Base-by-base conservation (phyloP, 1,139 yeast species). In the Suhomyces terraborum region DNA sequence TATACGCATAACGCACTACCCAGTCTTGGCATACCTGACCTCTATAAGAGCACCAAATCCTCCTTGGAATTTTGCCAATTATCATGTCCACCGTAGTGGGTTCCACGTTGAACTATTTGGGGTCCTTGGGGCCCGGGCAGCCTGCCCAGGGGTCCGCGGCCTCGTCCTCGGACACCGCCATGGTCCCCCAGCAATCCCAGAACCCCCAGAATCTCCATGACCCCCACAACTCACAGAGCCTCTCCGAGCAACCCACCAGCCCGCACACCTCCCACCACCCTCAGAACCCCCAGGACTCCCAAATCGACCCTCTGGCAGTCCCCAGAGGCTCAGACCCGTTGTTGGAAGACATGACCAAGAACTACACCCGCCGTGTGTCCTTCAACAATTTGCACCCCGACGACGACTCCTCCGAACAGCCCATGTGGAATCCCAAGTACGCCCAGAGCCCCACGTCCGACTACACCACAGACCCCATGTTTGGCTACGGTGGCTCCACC, bases 361-460 rank as follows among this genome's bases (percentile, higher is more conserved):
- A 29, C 9, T 42, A 61, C 51, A 49, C 67, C 8, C 51, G 76
- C 47, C 54, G 76, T 42, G 78, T 73, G 2, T 69, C 76, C n/a
- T 73, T 73, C 55, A 70, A 69, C 50, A 73, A 70, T 47, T 49
- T 72, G 37, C 56, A 60, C 26, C 69, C 69, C 2, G 71, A 67
- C 13, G 51, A 17, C 9, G 22, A 17, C 7, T 17, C 16, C 38
- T 6, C 26, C 29, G 40, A 25, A 17, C 29, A 36, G 17, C 45
- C 48, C 20, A 20, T 42, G n/a, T 36, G 36, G 52, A 51, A 38
- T 14, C 40, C 40, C 2, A 27, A 26, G 19, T 42, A 42, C 20
- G 16, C 32, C 17, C 31, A 22, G 7, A 23, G n/a, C 8, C 4
- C 31, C 32, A 17, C 25, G 13, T 32, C 35, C 24, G 32, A 19